Base-by-base conservation (phyloP, 495 filamentous ascomycete species). In the Hypoxylon intermedium region DNA sequence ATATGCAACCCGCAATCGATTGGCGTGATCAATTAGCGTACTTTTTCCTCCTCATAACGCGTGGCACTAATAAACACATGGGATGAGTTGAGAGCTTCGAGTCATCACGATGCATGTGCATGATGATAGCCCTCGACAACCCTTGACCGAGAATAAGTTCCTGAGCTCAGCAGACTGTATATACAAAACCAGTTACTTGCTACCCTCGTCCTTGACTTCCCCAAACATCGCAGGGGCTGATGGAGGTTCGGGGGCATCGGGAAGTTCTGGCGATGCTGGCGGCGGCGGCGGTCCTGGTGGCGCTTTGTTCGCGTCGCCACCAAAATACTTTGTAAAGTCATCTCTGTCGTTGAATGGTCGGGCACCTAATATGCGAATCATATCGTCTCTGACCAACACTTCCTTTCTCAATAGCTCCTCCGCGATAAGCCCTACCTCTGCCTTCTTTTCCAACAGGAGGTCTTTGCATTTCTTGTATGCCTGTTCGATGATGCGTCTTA, bases 321-420 rank as follows among this genome's bases (percentile, higher is more conserved):
- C 85, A 72, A 98, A 98, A 77, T 96, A 98, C 77, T 96, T 98
- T 45, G 83, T 74, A 71, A 98, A 97, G 57, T 98, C 92, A 64
- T 87, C 86, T 59, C 87, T 85, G 40, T 97, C 92, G 18, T 87
- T 85, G 72, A 86, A 98, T 34, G 88, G 85, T 48, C 94, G 79
- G 33, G 86, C 87, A 2, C 94, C 94, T 19, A 98, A 78, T 43
- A 98, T 77, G 47, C 94, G 81, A 34, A 98, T 81, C 81, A 98
- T 84, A 75, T 98, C 94, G 58, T 98, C 94, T 45, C 94, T 82
- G 12, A 83, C 83, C 20, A 98, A 80, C 53, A 97, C 87, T 79
- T 98, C 94, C 82, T 97, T 98, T 53, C 75, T 81, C 55, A 98
- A 76, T 48, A 98, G 75, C 76, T 98, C 94, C 79, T 98, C 95